phyloP scores from a whole-genome alignment of 2,329 filamentous ascomycete species.

The Diplodia corticola region DNA sequence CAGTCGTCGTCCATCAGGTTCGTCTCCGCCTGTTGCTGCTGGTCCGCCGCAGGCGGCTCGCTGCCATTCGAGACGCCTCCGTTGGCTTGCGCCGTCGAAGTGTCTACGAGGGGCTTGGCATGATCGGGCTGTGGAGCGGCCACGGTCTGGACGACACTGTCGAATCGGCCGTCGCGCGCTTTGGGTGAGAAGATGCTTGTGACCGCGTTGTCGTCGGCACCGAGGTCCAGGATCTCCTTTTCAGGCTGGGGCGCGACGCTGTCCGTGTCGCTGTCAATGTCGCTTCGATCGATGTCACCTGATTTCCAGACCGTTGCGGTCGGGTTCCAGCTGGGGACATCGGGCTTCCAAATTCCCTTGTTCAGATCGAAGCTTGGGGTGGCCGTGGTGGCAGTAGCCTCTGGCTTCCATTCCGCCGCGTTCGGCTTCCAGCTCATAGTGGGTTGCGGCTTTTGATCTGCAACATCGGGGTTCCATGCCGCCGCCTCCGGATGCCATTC shows the following conservation, averaged over 20 bases:
- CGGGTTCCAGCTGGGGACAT: not conserved
- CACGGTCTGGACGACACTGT: not conserved
- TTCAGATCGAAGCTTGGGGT: not conserved
- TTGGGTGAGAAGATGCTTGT: not conserved
- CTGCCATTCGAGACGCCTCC: not conserved
- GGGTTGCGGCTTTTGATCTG: not conserved
- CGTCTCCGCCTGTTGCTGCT: not conserved
- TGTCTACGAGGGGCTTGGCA: not conserved
- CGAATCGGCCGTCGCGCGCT: not conserved
- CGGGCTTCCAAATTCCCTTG: not conserved
- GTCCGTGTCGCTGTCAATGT: constrained; percentile 3
- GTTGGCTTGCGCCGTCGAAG: not conserved
- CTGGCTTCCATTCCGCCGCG: not conserved
- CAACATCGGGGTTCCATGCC: not conserved
- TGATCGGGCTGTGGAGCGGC: not conserved
- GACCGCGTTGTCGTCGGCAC: constrained; percentile 1
- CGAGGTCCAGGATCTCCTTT: constrained; percentile 6
- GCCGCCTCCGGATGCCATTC: constrained; percentile 8
- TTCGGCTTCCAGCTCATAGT: not conserved
- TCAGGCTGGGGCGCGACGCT: constrained; percentile 1
- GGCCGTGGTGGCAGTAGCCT: not conserved
- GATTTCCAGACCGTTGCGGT: not conserved
- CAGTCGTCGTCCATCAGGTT: constrained; percentile 16
- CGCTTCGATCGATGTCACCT: not conserved
- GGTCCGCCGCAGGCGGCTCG: not conserved